phyloP scores from a whole-genome alignment of 73 alveolate genomes.

The Paramecium caudatum region DNA sequence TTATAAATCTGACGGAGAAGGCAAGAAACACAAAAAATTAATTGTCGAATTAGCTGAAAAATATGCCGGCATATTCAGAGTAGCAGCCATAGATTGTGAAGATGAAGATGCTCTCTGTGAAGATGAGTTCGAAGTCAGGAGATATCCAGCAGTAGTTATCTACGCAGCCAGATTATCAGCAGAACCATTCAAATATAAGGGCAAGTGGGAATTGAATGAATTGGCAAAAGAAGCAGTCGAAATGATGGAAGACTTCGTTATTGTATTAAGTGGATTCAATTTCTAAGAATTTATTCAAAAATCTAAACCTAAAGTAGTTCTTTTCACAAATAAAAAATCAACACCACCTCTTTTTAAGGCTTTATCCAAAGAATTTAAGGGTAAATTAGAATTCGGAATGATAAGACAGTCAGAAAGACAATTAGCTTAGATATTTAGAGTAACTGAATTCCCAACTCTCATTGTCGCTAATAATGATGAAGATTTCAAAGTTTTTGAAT shows the following conservation, averaged over 20 bases:
- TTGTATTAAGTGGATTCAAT: constrained; percentile 90
- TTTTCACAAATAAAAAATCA: constrained; percentile 94
- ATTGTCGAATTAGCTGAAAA: constrained; percentile 92
- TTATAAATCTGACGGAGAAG: constrained; percentile 84
- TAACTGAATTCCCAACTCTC: constrained; percentile 91
- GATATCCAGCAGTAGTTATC: constrained; percentile 86
- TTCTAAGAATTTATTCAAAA: constrained; percentile 88
- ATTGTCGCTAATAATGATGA: constrained; percentile 87
- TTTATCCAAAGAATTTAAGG: constrained; percentile 92
- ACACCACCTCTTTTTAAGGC: constrained; percentile 98
- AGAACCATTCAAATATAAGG: constrained; percentile 89
- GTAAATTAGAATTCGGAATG: constrained; percentile 93
- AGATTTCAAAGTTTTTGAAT: constrained; percentile 81
- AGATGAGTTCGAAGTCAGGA: constrained; percentile 91
- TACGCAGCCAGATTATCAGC: constrained; percentile 91
- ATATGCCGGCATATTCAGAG: constrained; percentile 94
- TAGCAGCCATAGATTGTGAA: constrained; percentile 97
- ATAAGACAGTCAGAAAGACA: constrained; percentile 89
- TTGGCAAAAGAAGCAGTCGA: constrained; percentile 89
- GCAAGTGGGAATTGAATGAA: constrained; percentile 86
- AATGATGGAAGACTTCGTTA: constrained; percentile 94
- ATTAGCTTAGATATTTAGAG: constrained; percentile 81
- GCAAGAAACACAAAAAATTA: constrained; percentile 80
- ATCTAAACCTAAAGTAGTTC: constrained; percentile 87
- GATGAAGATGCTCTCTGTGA: constrained; percentile 99